Evolutionary conservation across 352 stramenopile genomes (phyloP).

Genomic region (Globisporangium barbulae): DNA sequence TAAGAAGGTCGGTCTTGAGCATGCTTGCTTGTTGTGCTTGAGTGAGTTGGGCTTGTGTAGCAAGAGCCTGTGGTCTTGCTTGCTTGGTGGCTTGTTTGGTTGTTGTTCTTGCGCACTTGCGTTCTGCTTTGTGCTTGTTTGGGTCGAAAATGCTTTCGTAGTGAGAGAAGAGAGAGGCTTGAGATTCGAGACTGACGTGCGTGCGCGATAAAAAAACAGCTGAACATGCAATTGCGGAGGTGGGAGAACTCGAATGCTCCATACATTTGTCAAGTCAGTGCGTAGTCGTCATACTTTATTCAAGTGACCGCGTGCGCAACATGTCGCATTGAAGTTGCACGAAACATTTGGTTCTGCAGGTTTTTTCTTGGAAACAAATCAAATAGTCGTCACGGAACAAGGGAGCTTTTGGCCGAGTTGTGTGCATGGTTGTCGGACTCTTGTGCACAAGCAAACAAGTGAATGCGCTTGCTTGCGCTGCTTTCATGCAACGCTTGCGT

Average conservation of each 20-base stretch:
- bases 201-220: conserved; percentile 1
- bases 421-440: neutral
- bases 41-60: neutral
- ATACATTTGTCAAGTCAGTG: neutral
- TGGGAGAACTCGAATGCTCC: neutral
- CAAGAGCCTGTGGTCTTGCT: neutral
- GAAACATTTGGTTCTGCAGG: neutral
- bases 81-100: conserved; percentile 2
- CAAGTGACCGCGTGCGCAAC: neutral
- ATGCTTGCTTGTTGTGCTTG: conserved; percentile 1
- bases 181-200: conserved; percentile 2
- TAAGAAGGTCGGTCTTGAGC: neutral
- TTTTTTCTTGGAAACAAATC: neutral
- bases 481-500: too few relatives aligned
- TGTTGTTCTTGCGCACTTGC: conserved; percentile 1
- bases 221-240: neutral
- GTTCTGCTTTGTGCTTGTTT: neutral
- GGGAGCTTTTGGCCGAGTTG: neutral
- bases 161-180: neutral
- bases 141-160: neutral
- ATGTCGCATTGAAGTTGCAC: conserved; percentile 15
- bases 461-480: neutral
- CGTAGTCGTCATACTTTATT: neutral
- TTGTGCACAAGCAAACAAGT: neutral
- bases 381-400: neutral